Base-by-base conservation (phyloP, 23 red algal species). In the Gracilaria gracilis region DNA sequence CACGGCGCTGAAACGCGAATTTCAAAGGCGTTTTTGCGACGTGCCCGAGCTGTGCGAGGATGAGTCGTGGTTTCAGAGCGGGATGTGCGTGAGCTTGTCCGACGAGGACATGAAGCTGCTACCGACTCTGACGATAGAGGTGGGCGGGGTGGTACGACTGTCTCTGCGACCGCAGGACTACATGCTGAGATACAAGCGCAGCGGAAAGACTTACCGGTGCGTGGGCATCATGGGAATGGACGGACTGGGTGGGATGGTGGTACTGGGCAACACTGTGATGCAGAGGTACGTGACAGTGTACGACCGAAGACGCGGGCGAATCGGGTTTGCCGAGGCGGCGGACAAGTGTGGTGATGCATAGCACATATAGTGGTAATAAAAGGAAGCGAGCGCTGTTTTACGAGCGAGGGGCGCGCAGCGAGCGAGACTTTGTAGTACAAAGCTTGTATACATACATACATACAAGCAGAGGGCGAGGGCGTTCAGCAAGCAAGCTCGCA, bases 191-290 rank as follows among this genome's bases (percentile, higher is more conserved):
- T 95, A 94, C 66, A 57, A 67, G 33, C 80, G 67, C n/a, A 58
- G 80, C 29, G 79, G 83, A 61, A 77, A 88, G 82, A 66, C 81
- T 70, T 99, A 94, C 55, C 89, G 94, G 4, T 99, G 95, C 79
- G 85, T 96, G 48, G 92, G 94, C 14, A 94, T 99, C 28, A 83
- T 92, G 93, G 81, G 87, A 29, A 87, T 95, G 86, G 83, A 86
- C 36, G 88, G 89, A 37, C 64, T 93, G 16, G 94, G 93, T 8
- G 92, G 91, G 5, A 82, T 89, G 85, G 86, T 99, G 6, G 90
- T 99, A 29, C 62, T 99, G 34, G 97, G 97, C 14, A 95, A 99
- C 75, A 96, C 95, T 0, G 80, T 99, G 79, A 95, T 93, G 88
- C 93, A 92, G 61, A 65, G 82, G 46, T 99, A 99, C 44, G 89